Conservation (phyloP, 2,329 filamentous ascomycete genomes). For the Aspergillus sp. region DNA sequence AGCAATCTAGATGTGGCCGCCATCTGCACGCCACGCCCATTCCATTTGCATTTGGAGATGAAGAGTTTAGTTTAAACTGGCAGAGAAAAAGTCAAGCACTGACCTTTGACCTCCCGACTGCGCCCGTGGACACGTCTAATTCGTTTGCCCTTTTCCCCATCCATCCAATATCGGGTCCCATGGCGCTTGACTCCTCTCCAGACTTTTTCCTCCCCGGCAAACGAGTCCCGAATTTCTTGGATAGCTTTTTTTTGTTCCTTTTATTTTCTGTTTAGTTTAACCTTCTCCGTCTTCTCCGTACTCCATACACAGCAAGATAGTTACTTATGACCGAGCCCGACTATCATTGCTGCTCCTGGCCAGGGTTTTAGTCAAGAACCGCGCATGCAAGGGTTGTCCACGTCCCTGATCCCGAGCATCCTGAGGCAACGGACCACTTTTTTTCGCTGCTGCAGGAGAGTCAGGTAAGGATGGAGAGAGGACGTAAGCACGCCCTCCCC, state of each 20-base stretch:
- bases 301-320: too few relatives aligned
- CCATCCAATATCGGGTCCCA: slow-evolving; percentile 2
- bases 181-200: slow-evolving; percentile 2
- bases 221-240: neutral
- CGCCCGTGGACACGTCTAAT: slow-evolving; percentile 36
- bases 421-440: slow-evolving; percentile 19
- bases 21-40: slow-evolving; percentile 8
- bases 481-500: slow-evolving; percentile 17
- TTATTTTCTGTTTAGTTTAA: too few relatives aligned
- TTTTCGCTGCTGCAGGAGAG: slow-evolving; percentile 18
- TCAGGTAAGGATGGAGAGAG: slow-evolving; percentile 17
- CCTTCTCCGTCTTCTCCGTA: neutral
- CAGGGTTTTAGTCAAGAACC: slow-evolving; percentile 18
- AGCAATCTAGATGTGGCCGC: slow-evolving; percentile 29
- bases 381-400: slow-evolving; percentile 21
- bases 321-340: neutral
- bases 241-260: too few relatives aligned
- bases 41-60: neutral
- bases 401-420: slow-evolving; percentile 12
- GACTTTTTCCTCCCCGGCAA: neutral
- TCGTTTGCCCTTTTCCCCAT: slow-evolving; percentile 7
- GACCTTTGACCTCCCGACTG: slow-evolving; percentile 26
- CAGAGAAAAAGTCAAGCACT: slow-evolving; percentile 8
- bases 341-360: slow-evolving; percentile 11
- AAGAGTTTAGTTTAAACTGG: neutral